Evolutionary conservation across 768 basidiomycete species (phyloP).

Genomic region (Megacollybia marginata): DNA sequence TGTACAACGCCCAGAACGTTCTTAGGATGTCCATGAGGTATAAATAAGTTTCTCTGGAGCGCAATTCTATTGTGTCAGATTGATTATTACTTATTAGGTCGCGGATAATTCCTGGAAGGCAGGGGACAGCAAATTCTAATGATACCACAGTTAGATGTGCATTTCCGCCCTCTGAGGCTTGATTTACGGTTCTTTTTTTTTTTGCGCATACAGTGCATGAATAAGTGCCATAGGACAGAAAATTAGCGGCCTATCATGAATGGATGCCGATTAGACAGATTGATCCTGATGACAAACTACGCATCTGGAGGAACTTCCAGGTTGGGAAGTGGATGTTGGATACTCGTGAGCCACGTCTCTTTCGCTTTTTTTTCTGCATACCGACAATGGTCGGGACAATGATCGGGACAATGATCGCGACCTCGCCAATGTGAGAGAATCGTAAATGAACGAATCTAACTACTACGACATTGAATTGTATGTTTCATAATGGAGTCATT

Average conservation of each 20-base stretch:
- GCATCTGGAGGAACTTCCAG: conserved; percentile 60
- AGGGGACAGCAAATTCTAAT: conserved; percentile 47
- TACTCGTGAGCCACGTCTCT: conserved; percentile 29
- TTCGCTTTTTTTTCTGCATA: neutral
- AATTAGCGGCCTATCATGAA: conserved; percentile 53
- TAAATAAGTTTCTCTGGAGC: no score
- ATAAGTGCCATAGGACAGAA: conserved; percentile 27
- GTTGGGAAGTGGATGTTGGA: conserved; percentile 60
- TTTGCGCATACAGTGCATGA: no score
- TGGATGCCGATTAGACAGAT: conserved; percentile 61
- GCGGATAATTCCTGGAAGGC: conserved; percentile 53
- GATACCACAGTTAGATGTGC: conserved; percentile 40
- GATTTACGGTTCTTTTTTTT: conserved; percentile 29
- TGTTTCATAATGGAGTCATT: conserved; percentile 8
- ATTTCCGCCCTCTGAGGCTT: conserved; percentile 46
- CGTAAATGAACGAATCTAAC: no score
- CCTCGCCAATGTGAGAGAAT: no score
- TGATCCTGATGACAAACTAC: conserved; percentile 42
- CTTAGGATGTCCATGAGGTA: conserved; percentile 46
- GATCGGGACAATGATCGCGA: conserved; percentile 53
- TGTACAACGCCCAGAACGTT: neutral
- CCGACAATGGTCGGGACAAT: conserved; percentile 28
- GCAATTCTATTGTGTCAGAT: neutral
- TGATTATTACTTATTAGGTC: conserved; percentile 25
- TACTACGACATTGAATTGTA: neutral